Evolutionary conservation across 345 rosid genomes (phyloP).

Genomic region (Clausena lansium): DNA sequence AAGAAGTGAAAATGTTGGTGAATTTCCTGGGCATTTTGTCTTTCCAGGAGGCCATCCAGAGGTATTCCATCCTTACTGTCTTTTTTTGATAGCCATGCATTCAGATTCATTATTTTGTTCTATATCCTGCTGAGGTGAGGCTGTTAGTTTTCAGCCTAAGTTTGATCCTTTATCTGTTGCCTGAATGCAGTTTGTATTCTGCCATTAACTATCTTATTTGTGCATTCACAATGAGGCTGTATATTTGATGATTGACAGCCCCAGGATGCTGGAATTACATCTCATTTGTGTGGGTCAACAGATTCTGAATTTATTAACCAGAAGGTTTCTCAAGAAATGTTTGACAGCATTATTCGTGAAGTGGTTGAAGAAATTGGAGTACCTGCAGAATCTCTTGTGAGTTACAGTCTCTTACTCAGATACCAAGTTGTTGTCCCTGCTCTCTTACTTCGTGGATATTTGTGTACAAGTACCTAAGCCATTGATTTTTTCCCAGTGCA

Average conservation of each 20-base stretch:
- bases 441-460: not conserved
- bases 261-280: slow-evolving; percentile 47
- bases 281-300: slow-evolving; percentile 30
- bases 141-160: not conserved
- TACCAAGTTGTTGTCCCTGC: slow-evolving; percentile 5
- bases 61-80: slow-evolving; percentile 37
- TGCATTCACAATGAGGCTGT: not conserved
- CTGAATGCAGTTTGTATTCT: not conserved
- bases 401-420: slow-evolving; percentile 15
- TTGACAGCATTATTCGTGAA: slow-evolving; percentile 74
- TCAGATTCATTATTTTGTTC: not conserved
- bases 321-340: slow-evolving; percentile 70
- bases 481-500: slow-evolving; percentile 42
- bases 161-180: not conserved
- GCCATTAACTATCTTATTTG: not conserved
- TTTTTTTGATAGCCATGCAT: not conserved
- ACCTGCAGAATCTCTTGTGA: slow-evolving; percentile 69
- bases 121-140: not conserved
- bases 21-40: slow-evolving; percentile 87
- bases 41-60: slow-evolving; percentile 97
- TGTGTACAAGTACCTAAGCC: not conserved
- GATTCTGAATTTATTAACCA: slow-evolving; percentile 38
- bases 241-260: slow-evolving; percentile 50
- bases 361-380: slow-evolving; percentile 93
- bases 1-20: slow-evolving; percentile 89